Conservation (phyloP, 345 rosid genomes). For the Hibiscus tridactylites region DNA sequence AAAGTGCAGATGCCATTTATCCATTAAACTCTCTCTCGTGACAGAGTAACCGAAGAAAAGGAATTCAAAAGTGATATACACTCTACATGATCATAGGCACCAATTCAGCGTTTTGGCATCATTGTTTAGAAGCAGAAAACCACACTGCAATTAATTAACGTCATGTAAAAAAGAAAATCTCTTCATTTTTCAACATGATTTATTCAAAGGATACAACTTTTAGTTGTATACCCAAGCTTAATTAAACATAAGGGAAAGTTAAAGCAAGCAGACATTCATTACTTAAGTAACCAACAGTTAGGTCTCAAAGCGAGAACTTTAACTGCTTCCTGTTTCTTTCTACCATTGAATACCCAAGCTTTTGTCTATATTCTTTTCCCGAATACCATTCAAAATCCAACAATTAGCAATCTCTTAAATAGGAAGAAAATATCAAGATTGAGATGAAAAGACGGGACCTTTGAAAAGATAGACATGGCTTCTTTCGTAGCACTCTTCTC, state of each 20-base stretch:
- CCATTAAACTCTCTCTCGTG: too few species aligned
- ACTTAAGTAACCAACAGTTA: too few species aligned
- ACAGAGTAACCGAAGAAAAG: background rate
- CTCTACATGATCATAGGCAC: background rate
- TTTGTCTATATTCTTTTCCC: background rate
- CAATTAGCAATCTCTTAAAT: background rate
- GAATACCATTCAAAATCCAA: background rate
- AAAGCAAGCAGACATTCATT: too few species aligned
- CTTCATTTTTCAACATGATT: too few species aligned
- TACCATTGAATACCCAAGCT: background rate
- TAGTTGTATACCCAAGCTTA: too few species aligned
- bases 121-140: background rate
- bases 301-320: background rate
- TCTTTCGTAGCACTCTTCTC: conserved; percentile 94
- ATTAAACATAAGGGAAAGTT: too few species aligned
- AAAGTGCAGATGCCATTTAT: background rate
- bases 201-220: too few species aligned
- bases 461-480: conserved; percentile 66
- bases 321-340: background rate
- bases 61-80: background rate
- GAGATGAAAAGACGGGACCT: conserved; percentile 31
- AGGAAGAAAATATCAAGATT: background rate
- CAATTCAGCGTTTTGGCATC: background rate
- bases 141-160: background rate
- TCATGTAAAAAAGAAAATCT: too few species aligned